phyloP scores from a whole-genome alignment of 805 yeast species.

The Wickerhamomyces strasburgensis region DNA sequence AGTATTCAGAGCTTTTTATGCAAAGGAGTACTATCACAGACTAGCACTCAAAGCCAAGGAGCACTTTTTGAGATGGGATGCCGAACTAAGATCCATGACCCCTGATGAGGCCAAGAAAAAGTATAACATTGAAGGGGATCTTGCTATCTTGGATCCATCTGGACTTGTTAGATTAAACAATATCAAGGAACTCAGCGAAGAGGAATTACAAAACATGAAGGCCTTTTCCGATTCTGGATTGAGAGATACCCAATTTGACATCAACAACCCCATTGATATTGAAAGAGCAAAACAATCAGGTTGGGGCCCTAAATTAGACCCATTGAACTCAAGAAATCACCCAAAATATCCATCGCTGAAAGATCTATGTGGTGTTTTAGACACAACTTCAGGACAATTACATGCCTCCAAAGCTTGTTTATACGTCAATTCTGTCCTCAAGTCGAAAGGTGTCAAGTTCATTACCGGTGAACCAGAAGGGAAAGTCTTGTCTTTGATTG shows the following conservation, averaged over 20 bases:
- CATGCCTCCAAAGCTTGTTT: constrained; percentile 31
- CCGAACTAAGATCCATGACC: constrained; percentile 3
- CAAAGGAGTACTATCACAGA: constrained; percentile 29
- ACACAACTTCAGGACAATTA: constrained; percentile 30
- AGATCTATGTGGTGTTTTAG: constrained; percentile 22
- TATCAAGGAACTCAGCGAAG: constrained; percentile 4
- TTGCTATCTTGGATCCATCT: constrained; percentile 12
- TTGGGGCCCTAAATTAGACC: constrained; percentile 22
- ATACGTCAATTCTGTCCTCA: constrained; percentile 26
- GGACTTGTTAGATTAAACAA: constrained; percentile 14
- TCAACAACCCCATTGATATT: constrained; percentile 26
- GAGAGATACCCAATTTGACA: constrained; percentile 19
- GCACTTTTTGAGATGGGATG: constrained; percentile 15
- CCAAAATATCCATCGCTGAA: constrained; percentile 10
- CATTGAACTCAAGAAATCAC: constrained; percentile 15
- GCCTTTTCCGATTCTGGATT: constrained; percentile 11
- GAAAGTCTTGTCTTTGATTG: constrained; percentile 23
- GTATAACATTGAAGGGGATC: constrained; percentile 11
- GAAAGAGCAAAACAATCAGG: constrained; percentile 30
- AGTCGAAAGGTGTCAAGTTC: constrained; percentile 31
- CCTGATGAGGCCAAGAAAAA: constrained; percentile 12
- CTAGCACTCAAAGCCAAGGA: constrained; percentile 20
- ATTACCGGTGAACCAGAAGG: constrained; percentile 28
- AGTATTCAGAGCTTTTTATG: constrained; percentile 34
- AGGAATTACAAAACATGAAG: constrained; percentile 15